phyloP scores from a whole-genome alignment of 805 yeast species.

The Ogataea trehaloabstinens region DNA sequence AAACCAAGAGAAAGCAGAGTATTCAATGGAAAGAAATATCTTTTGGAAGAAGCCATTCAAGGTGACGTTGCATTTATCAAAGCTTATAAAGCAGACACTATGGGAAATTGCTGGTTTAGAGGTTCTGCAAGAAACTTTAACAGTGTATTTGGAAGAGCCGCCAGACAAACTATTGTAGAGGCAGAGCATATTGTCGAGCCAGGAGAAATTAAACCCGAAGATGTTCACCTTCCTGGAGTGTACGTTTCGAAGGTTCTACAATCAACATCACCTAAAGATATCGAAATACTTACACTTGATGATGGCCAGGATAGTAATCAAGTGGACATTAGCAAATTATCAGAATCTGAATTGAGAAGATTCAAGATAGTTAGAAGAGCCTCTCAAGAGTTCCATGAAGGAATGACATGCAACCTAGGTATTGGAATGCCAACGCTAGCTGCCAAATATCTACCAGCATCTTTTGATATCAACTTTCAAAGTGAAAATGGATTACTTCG shows the following conservation, averaged over 20 bases:
- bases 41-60: conserved; percentile 41
- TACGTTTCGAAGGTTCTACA: conserved; percentile 41
- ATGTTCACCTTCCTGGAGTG: conserved; percentile 46
- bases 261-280: conserved; percentile 41
- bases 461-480: conserved; percentile 40
- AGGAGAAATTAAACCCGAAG: conserved; percentile 43
- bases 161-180: conserved; percentile 46
- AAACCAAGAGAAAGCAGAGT: conserved; percentile 42
- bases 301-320: conserved; percentile 10
- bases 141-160: conserved; percentile 43
- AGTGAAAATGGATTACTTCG: conserved; percentile 51
- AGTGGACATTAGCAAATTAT: conserved; percentile 5
- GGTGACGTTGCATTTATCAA: conserved; percentile 51
- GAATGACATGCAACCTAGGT: conserved; percentile 45
- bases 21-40: conserved; percentile 41
- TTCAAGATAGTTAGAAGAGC: conserved; percentile 42
- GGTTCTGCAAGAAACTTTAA: conserved; percentile 49
- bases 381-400: conserved; percentile 44
- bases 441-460: conserved; percentile 38
- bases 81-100: conserved; percentile 45
- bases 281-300: conserved; percentile 36
- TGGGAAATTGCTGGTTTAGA: conserved; percentile 48
- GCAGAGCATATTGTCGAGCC: conserved; percentile 49
- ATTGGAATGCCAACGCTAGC: conserved; percentile 53
- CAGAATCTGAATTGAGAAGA: conserved; percentile 19